Percentiles rank a stretch among this genome's conserved stretches.
phyloP scores from a whole-genome alignment of 495 filamentous ascomycete species.

The Halenospora varia region DNA sequence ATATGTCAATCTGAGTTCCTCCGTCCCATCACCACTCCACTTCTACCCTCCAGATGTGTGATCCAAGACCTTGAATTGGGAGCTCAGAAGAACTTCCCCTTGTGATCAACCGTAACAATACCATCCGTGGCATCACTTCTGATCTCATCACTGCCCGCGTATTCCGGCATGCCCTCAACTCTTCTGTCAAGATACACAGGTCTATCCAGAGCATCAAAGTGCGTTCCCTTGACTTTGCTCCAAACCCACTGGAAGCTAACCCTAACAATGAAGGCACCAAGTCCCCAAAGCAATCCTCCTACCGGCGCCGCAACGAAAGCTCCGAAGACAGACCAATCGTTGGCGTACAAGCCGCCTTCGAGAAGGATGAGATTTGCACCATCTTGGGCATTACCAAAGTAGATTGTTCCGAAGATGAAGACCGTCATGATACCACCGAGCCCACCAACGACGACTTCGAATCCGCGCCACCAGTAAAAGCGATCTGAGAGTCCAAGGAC shows the following conservation, averaged over 20 bases:
- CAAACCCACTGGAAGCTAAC: conserved; percentile 45
- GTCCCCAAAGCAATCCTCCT: conserved; percentile 66
- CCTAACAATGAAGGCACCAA: conserved; percentile 51
- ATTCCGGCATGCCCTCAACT: conserved; percentile 18
- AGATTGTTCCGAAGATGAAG: conserved; percentile 71
- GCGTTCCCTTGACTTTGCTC: conserved; percentile 46
- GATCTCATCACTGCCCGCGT: conserved; percentile 26
- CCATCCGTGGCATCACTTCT: conserved; percentile 21
- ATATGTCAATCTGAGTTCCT: no score
- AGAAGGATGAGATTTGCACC: conserved; percentile 65
- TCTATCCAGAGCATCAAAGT: conserved; percentile 61
- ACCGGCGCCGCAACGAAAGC: conserved; percentile 75
- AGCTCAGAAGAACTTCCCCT: conserved; percentile 50
- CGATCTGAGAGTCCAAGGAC: conserved; percentile 57
- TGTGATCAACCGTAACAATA: conserved; percentile 34
- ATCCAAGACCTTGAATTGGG: no score
- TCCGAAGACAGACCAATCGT: conserved; percentile 73
- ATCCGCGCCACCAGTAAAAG: conserved; percentile 69
- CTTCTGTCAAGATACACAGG: conserved; percentile 29
- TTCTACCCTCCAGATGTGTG: no score
- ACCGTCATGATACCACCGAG: conserved; percentile 69
- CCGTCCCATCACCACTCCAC: no score
- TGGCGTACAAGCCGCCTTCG: conserved; percentile 62
- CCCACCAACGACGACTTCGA: conserved; percentile 68
- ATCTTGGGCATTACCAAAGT: conserved; percentile 56